These are phyloP conservation scores for Taphrina pruni DNA, from an alignment of 1,139 yeast species.

Conservation along the genomic window DNA sequence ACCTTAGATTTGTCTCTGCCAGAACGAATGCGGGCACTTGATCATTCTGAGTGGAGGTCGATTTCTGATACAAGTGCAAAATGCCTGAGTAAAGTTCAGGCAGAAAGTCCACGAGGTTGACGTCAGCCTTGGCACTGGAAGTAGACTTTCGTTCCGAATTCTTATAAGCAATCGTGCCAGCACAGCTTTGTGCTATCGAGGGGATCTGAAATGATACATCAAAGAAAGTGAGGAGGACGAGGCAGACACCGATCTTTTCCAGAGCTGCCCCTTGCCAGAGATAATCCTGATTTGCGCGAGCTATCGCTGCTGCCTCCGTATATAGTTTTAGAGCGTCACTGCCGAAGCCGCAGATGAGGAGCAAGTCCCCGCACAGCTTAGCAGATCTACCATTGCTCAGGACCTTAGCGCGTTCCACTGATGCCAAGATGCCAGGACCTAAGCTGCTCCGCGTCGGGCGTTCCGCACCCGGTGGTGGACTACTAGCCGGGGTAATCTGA, in stretches of 20 bases:
- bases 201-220: conserved; percentile 70
- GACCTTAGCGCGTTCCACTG: conserved; percentile 61
- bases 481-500: conserved; percentile 39
- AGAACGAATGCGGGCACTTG: conserved; percentile 82
- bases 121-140: conserved; percentile 29
- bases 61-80: conserved; percentile 63
- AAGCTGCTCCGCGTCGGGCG: conserved; percentile 28
- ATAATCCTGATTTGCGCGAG: conserved; percentile 71
- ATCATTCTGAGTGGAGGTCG: conserved; percentile 69
- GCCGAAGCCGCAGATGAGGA: conserved; percentile 77
- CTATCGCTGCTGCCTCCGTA: conserved; percentile 68
- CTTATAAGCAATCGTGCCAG: conserved; percentile 43
- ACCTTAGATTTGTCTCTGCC: conserved; percentile 72
- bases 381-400: conserved; percentile 73
- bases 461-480: conserved; percentile 40
- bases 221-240: conserved; percentile 65
- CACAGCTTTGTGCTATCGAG: conserved; percentile 52
- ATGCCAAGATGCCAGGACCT: conserved; percentile 46
- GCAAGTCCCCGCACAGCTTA: conserved; percentile 77
- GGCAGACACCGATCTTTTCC: conserved; percentile 75
- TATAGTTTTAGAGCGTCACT: conserved; percentile 72
- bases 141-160: conserved; percentile 30
- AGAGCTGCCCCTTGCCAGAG: conserved; percentile 88
- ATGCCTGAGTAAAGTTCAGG: conserved; percentile 60
- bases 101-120: conserved; percentile 58